These are phyloP conservation scores for Rostrohypoxylon terebratum DNA, from an alignment of 495 filamentous ascomycete genomes.

Conservation along the genomic window DNA sequence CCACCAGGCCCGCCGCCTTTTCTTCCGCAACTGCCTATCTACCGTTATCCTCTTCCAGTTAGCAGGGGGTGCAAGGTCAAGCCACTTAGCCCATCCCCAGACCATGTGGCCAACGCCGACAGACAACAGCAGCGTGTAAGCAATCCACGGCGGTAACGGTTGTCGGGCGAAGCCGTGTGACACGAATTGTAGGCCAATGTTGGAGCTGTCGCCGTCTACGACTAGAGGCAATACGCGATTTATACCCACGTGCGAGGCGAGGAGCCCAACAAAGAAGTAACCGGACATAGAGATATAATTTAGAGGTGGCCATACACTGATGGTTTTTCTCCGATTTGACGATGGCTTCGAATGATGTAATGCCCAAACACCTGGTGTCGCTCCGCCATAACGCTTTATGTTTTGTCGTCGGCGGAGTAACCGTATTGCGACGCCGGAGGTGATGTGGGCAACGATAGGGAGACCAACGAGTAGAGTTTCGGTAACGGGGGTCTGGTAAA, in stretches of 20 bases:
- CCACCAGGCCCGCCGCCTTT: conserved; percentile 72
- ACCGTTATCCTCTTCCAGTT: conserved; percentile 58
- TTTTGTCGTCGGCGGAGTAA: conserved; percentile 76
- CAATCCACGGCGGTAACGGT: conserved; percentile 70
- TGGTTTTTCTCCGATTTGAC: conserved; percentile 44
- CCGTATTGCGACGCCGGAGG: conserved; percentile 79
- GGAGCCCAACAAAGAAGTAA: conserved; percentile 70
- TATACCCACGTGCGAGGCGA: conserved; percentile 75
- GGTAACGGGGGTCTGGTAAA: conserved; percentile 83
- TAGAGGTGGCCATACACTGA: conserved; percentile 73
- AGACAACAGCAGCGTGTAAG: conserved; percentile 75
- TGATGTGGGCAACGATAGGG: conserved; percentile 68
- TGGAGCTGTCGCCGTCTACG: conserved; percentile 83
- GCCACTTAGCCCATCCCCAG: conserved; percentile 85
- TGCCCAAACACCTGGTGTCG: conserved; percentile 55
- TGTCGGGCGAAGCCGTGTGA: conserved; percentile 85
- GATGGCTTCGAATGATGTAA: conserved; percentile 40
- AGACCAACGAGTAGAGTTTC: conserved; percentile 72
- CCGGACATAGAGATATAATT: conserved; percentile 75
- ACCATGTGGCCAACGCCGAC: conserved; percentile 81
- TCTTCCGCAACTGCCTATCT: conserved; percentile 59
- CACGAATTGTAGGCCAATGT: conserved; percentile 83
- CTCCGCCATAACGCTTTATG: conserved; percentile 74
- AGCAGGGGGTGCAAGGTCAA: conserved; percentile 63
- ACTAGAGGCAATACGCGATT: conserved; percentile 77